These are phyloP conservation scores for Nannochloropsis gaditana DNA, from an alignment of 108 stramenopile species.

Conservation along the genomic window DNA sequence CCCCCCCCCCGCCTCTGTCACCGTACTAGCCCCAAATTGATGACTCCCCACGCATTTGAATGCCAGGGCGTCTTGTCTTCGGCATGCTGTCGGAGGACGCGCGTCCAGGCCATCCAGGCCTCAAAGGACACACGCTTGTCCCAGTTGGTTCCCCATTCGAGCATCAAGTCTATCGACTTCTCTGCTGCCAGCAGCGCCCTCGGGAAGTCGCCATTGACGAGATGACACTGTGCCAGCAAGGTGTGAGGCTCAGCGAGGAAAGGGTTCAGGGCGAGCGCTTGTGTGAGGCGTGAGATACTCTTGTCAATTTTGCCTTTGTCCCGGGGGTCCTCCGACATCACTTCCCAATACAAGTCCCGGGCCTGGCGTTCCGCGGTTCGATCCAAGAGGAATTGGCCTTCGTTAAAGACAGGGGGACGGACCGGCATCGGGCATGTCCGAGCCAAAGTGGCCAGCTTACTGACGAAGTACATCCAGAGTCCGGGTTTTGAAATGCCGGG, in stretches of 20 bases:
- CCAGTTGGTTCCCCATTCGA: neutral
- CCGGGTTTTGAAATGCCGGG: neutral
- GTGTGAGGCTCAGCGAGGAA: neutral
- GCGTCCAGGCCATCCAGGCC: neutral
- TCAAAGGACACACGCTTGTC: constrained; percentile 11
- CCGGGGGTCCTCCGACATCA: neutral
- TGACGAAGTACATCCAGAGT: constrained; percentile 20
- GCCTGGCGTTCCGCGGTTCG: neutral
- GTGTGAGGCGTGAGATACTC: neutral
- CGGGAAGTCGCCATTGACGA: neutral
- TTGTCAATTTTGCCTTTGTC: neutral
- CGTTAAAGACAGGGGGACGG: neutral
- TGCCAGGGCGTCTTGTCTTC: constrained; percentile 2
- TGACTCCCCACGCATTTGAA: neutral
- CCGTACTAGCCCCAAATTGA: constrained; percentile 14
- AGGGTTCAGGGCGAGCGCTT: neutral
- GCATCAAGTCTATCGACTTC: neutral
- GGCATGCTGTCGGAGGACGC: constrained; percentile 13
- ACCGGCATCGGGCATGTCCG: neutral
- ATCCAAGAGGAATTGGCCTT: neutral
- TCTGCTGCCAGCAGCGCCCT: neutral
- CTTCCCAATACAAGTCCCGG: constrained; percentile 10
- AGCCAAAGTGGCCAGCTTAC: neutral
- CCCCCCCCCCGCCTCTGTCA: no score
- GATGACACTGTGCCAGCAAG: neutral